A percentile compares a stretch with the other conserved stretches of the same genome.
Evolutionary conservation across 306 rosid genomes (phyloP).

Genomic region (Quercus rubra): DNA sequence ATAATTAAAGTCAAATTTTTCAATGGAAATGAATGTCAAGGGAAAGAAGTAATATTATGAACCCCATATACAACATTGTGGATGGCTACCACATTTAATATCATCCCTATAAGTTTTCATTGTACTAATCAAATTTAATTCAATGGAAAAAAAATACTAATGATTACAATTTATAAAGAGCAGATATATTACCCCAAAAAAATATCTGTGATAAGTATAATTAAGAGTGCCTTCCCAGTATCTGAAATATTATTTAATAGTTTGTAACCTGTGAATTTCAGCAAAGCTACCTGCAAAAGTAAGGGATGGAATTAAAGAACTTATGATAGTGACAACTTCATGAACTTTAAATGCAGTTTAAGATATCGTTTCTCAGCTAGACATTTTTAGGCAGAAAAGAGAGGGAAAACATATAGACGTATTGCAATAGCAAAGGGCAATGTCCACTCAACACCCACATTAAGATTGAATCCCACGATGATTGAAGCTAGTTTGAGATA

Average conservation of each 20-base stretch:
- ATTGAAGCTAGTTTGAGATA: background rate
- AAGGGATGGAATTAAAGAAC: conserved; percentile 26
- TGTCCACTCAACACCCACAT: background rate
- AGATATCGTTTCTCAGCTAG: background rate
- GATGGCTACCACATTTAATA: background rate
- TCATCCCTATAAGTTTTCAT: background rate
- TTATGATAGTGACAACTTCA: conserved; percentile 2
- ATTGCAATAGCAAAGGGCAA: background rate
- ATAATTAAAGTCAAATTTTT: background rate
- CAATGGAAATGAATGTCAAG: background rate
- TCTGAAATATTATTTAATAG: conserved; percentile 85
- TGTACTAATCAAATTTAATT: background rate
- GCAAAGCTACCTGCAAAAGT: conserved; percentile 90
- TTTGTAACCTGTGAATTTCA: conserved; percentile 95
- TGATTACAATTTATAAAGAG: background rate
- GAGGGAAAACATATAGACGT: background rate
- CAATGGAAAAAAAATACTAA: background rate
- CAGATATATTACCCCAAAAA: conserved; percentile 78
- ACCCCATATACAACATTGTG: background rate
- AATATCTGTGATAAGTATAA: conserved; percentile 84
- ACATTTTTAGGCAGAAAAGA: background rate
- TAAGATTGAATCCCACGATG: background rate
- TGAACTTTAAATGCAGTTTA: background rate
- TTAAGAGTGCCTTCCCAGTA: conserved; percentile 93
- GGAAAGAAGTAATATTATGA: background rate